Base-by-base conservation (phyloP, 2,329 filamentous ascomycete genomes). In the Biscogniauxia marginata region DNA sequence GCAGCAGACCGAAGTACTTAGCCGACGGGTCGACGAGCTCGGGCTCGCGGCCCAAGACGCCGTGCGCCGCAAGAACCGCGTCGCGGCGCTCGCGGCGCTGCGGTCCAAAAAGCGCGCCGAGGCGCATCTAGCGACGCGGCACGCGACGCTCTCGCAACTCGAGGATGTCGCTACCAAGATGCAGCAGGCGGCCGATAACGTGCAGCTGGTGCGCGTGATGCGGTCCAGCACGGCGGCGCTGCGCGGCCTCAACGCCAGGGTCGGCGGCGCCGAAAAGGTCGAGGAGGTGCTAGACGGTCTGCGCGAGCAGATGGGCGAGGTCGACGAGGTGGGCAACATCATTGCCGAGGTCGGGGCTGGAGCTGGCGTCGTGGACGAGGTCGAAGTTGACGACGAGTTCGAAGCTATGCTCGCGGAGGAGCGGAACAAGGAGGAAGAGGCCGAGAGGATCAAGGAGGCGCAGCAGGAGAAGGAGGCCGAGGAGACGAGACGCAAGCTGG, bases 341-440 rank as follows among this genome's bases (percentile, higher is more conserved):
- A 82, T 98, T 60, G 85, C 86, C 52, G 91, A 95, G 63, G 73
- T 74, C 6, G 79, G 75, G 11, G 76, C 74, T 13, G 19, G 69
- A 65, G 44, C 72, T 63, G 53, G 73, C 69, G 60, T 71, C 1
- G 78, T 96, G 25, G 91, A 96, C 70, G 93, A 96, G 68, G 81
- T 69, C 19, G 93, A 96, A 71, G 84, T 98, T 54, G 92, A 97
- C 64, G 89, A 93, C 58, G 93, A 97, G 75, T 80, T 98, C 48
- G 88, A 89, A 63, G 86, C 81, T 3, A 77, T 99, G 75, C 86
- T 93, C 73, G 77, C 70, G 30, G 79, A 84, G 62, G 82, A 85
- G 64, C 74, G 68, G 61, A 77, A 77, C 67, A 81, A 83, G 67
- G 79, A 84, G 55, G 76, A 78, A 57, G 75, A 76, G 57, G 73